These are phyloP conservation scores for Whalleya microplaca DNA, from an alignment of 2,329 filamentous ascomycete genomes.

Conservation along the genomic window DNA sequence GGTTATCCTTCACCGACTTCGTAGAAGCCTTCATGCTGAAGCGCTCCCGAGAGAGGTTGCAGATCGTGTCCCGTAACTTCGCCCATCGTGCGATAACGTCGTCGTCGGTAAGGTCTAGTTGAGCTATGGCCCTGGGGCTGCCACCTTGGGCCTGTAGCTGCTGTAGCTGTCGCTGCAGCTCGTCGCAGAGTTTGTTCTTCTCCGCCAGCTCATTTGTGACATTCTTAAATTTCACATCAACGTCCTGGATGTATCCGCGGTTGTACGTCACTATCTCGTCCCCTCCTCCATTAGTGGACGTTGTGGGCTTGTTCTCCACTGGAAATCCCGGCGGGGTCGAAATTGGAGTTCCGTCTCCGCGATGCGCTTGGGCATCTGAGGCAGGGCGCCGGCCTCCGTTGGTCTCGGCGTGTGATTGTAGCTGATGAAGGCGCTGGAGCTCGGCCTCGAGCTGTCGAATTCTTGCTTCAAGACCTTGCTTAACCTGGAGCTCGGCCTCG, in stretches of 20 bases:
- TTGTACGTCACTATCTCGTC: conserved; percentile 22
- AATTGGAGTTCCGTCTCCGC: not conserved
- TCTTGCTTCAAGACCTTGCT: conserved; percentile 16
- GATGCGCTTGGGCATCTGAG: not conserved
- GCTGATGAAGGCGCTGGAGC: conserved; percentile 8
- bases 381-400: not conserved
- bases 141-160: conserved; percentile 9
- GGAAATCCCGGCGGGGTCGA: not conserved
- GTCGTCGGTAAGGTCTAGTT: conserved; percentile 22
- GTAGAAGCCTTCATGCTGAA: conserved; percentile 24
- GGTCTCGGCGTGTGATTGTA: not conserved
- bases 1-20: conserved; percentile 17
- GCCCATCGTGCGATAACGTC: conserved; percentile 26
- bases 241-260: conserved; percentile 21
- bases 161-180: conserved; percentile 20
- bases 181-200: conserved; percentile 24
- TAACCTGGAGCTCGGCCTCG: too few species aligned
- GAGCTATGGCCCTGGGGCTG: not conserved
- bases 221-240: conserved; percentile 21
- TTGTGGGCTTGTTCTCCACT: not conserved
- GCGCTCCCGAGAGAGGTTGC: conserved; percentile 22
- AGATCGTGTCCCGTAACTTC: conserved; percentile 27
- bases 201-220: conserved; percentile 18
- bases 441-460: conserved; percentile 26
- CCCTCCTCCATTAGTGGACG: not conserved